These are phyloP conservation scores for Helminthosporium solani DNA, from an alignment of 2,329 filamentous ascomycete genomes.

Conservation along the genomic window DNA sequence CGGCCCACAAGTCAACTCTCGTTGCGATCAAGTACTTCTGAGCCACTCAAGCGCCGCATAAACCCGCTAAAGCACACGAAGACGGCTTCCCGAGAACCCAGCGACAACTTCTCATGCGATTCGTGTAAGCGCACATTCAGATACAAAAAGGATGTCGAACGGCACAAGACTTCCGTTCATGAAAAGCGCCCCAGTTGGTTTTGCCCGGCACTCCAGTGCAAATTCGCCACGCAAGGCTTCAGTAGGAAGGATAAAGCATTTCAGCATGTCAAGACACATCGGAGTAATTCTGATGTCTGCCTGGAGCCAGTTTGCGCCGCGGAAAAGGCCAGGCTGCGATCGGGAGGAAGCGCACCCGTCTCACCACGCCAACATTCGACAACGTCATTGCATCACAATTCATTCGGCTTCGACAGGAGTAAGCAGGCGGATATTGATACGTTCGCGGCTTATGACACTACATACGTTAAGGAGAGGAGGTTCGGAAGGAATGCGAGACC, in stretches of 20 bases:
- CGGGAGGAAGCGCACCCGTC: not conserved
- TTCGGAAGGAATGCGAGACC: no score
- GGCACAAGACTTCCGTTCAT: slow-evolving; percentile 5
- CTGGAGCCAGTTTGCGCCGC: slow-evolving; percentile 1
- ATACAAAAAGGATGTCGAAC: slow-evolving; percentile 6
- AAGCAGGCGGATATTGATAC: not conserved
- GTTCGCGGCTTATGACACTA: no score
- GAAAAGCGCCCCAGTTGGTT: slow-evolving; percentile 2
- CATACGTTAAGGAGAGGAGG: no score
- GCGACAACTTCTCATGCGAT: slow-evolving; percentile 1
- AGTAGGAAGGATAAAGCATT: slow-evolving; percentile 7
- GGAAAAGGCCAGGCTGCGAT: not conserved
- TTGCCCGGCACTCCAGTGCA: slow-evolving; percentile 1
- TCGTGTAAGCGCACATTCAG: not conserved
- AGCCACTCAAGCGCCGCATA: slow-evolving; percentile 2
- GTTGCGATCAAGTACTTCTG: not conserved
- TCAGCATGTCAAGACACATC: slow-evolving; percentile 6
- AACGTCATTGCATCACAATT: not conserved
- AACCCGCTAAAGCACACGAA: slow-evolving; percentile 1
- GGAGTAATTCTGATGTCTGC: not conserved
- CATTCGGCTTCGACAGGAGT: not conserved
- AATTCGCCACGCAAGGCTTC: slow-evolving; percentile 4
- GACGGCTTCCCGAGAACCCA: not conserved
- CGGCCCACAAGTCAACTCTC: not conserved
- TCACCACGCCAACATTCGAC: not conserved